Evolutionary conservation across 345 rosid species (phyloP), one percentile per base, ranked within the genome.

Genomic region (Acer yangbiense): DNA sequence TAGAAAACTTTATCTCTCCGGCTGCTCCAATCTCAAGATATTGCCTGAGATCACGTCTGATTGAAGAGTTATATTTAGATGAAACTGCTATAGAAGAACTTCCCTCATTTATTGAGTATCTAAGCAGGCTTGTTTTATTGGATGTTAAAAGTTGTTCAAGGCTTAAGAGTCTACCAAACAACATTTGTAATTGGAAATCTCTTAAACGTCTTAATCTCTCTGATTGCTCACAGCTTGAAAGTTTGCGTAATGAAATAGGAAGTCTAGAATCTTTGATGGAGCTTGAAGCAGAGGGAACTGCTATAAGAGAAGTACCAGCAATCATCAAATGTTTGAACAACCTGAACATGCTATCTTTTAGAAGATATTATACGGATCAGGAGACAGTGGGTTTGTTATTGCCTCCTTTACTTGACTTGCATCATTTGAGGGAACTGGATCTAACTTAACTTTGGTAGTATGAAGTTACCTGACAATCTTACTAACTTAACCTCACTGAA

Each of bases 31-130:
- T 7, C 25, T 77, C 10, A 4, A 12, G 13, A 35, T 6, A n/a
- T 20, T 85, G 41, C 80, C 86, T 16, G 7, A 78, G 65, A 63
- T 83, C 41, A 61, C 82, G 2, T 57, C 78, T 1, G 74, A 77
- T 86, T 64, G 11, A 76, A 41, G 62, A 73, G 43, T 27, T 84
- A 25, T 79, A 70, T 7, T 39, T 44, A 77, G 68, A 39, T 39
- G 75, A 76, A 32, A 67, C 85, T 0, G 43, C 43, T 3, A 39
- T 39, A 39, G 6, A 39, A 39, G 43, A 39, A 39, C 43, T 39
- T 39, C 43, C 43, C 7, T 77, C 76, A 67, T 72, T 79, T 25
- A 63, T 85, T 64, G 78, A 68, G 46, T 23, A 32, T 21, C 61
- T 74, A 10, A 68, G 71, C 3, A 66, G 16, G 3, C 86, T 86